These are phyloP conservation scores for Mrakia frigida DNA, from an alignment of 768 basidiomycete species.

Conservation along the genomic window DNA sequence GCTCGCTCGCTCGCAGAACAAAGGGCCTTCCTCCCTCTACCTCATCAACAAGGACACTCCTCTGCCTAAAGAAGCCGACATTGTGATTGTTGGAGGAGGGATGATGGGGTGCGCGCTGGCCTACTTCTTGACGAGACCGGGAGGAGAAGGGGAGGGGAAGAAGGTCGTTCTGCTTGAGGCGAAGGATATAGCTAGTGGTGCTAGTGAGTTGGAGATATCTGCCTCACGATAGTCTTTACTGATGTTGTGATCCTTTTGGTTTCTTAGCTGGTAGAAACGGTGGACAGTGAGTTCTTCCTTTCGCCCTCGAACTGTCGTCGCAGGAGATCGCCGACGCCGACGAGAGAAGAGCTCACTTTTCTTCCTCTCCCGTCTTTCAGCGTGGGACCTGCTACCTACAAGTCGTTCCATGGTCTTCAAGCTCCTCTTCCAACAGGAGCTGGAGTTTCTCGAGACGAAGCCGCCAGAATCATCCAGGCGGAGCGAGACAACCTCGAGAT, in stretches of 20 bases:
- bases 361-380: background rate
- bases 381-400: slow-evolving; percentile 6
- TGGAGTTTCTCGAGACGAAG: slow-evolving; percentile 36
- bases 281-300: background rate
- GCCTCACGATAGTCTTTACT: background rate
- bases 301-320: background rate
- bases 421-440: slow-evolving; percentile 35
- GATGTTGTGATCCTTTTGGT: background rate
- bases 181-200: slow-evolving; percentile 11
- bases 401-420: background rate
- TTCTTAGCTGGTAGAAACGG: background rate
- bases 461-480: slow-evolving; percentile 35
- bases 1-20: background rate
- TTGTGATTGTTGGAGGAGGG: slow-evolving; percentile 20
- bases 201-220: background rate
- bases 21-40: background rate
- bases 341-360: too few relatives aligned
- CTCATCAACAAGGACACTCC: background rate
- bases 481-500: slow-evolving; percentile 38
- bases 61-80: slow-evolving; percentile 2
- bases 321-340: slow-evolving; percentile 3
- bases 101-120: slow-evolving; percentile 17
- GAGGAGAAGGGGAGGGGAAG: slow-evolving; percentile 17
- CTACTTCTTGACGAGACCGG: slow-evolving; percentile 9
- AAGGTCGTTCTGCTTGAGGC: slow-evolving; percentile 25